Evolutionary conservation across 805 yeast species (phyloP).

Genomic region (Saccharomyces cerevisiae): DNA sequence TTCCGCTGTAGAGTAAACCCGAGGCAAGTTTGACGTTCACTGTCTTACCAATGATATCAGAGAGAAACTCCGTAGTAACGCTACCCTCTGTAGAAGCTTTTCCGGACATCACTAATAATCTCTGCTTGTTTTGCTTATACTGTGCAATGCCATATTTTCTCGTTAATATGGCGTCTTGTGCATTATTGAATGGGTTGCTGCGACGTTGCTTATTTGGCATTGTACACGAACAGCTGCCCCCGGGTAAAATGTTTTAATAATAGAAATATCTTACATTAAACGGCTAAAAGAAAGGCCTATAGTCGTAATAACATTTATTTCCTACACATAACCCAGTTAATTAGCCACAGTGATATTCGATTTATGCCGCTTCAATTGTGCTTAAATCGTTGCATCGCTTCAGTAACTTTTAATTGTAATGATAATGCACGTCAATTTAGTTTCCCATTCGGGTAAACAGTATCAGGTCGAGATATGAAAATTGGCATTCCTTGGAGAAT

Average conservation of each 20-base stretch:
- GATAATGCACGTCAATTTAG: not conserved
- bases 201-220: not conserved
- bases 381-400: not conserved
- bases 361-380: not conserved
- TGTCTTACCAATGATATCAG: conserved; percentile 67
- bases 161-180: not conserved
- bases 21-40: conserved; percentile 81
- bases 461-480: not conserved
- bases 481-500: not conserved
- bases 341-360: not conserved
- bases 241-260: not conserved
- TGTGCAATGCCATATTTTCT: not conserved
- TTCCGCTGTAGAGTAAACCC: conserved; percentile 77
- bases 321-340: not conserved
- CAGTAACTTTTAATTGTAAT: not conserved
- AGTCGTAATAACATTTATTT: not conserved
- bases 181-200: not conserved
- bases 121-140: not conserved
- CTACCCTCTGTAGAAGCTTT: conserved; percentile 7
- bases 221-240: not conserved
- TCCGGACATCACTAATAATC: conserved; percentile 1
- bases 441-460: not conserved
- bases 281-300: not conserved
- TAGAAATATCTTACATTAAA: not conserved
- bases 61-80: conserved; percentile 71